These are phyloP conservation scores for Rhizopogon roseolus DNA, from an alignment of 768 basidiomycete species.

Conservation along the genomic window DNA sequence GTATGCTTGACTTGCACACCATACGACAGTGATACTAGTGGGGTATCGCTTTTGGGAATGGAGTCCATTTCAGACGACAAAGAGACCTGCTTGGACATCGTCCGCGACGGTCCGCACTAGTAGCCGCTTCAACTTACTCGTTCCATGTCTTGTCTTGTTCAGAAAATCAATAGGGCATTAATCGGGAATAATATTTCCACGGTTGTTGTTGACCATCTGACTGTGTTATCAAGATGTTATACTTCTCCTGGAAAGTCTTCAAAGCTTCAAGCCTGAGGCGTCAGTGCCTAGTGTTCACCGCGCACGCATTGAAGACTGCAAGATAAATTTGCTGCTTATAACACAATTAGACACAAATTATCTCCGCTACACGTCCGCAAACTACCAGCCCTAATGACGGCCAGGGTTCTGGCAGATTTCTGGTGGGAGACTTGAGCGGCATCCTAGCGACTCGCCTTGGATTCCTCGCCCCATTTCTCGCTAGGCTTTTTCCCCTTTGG, in stretches of 20 bases:
- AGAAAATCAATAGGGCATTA: no score
- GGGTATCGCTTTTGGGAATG: background rate
- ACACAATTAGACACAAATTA: background rate
- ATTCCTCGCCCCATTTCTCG: background rate
- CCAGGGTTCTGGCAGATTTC: background rate
- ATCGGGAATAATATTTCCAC: no score
- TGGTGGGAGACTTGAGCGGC: background rate
- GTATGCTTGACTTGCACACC: background rate
- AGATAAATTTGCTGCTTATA: background rate
- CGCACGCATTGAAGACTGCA: no score
- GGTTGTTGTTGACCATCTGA: no score
- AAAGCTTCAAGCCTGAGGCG: no score
- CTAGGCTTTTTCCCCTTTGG: background rate
- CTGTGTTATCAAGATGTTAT: no score
- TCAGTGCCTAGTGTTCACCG: no score
- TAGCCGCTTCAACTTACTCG: background rate
- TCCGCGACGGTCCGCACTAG: background rate
- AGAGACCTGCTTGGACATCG: background rate
- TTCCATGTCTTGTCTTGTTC: no score
- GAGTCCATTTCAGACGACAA: background rate
- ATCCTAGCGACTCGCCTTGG: background rate
- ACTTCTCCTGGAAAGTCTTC: no score
- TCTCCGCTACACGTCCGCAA: background rate
- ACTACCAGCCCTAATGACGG: no score
- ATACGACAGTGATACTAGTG: no score